Base-by-base conservation (phyloP, 2,329 filamentous ascomycete genomes). In the Apiospora aurea region DNA sequence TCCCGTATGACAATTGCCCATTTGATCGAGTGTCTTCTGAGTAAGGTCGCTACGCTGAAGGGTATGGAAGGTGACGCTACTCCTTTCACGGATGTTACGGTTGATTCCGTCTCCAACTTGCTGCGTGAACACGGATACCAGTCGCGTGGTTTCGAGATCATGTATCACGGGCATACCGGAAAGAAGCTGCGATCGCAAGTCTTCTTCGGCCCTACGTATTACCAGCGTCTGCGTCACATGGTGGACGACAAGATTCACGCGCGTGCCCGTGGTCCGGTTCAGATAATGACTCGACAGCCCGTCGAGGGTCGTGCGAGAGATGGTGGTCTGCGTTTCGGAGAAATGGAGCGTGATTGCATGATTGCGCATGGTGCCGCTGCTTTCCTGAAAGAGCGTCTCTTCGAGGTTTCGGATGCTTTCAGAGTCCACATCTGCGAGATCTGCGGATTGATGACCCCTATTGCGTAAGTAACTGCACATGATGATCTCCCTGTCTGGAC, bases 271-370 rank as follows among this genome's bases (percentile, higher is more conserved):
- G 96, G 97, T 47, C 96, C 96, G 0, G 94, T 97, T 29, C 96
- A 99, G 84, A 99, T 99, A 79, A 90, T 99, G 85, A 99, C 96
- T 2, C 89, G 97, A 72, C 96, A 99, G 83, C 96, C 96, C 24
- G 96, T 99, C 18, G 96, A 99, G 85, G 96, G 96, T 93, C 94
- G 97, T 90, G 96, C 96, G 4, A 89, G 97, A 84, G 97, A 99
- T 81, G 96, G 96, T 89, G 96, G 96, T 87, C 89, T 99, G 64
- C 96, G 97, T 81, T 99, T 99, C 90, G 96, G 96, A 91, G 96
- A 99, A 88, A 99, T 99, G 96, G 97, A 99, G 85, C 96, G 97
- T 86, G 97, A 99, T 90, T 99, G 96, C 83, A 99, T 99, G 96
- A 99, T 99, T 86, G 95, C 97, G n/a, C 97, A 99, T 82, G 96